These are phyloP conservation scores for Hanseniaspora sp. DNA, from an alignment of 1,139 yeast species.

Conservation along the genomic window DNA sequence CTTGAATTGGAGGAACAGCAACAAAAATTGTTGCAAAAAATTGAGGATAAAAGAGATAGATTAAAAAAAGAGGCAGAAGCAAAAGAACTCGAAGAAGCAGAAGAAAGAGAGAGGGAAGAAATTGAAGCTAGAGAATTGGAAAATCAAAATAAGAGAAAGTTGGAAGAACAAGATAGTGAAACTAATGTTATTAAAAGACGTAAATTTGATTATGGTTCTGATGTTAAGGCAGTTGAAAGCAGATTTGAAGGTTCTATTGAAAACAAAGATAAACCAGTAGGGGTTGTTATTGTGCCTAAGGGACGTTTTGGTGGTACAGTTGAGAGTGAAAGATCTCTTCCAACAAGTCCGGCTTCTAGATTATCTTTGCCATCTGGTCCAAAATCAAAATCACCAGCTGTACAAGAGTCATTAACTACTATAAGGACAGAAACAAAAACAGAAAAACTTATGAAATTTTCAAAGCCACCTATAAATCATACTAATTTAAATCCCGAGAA, in stretches of 20 bases:
- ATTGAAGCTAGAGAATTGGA: constrained; percentile 15
- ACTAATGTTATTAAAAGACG: not conserved
- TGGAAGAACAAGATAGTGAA: constrained; percentile 1
- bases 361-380: constrained; percentile 3
- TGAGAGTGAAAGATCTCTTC: not conserved
- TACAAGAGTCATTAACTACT: not conserved
- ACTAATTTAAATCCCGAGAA: not conserved
- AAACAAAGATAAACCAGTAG: not conserved
- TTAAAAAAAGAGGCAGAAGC: constrained; percentile 17
- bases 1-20: not conserved
- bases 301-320: not conserved
- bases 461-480: not conserved
- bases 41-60: constrained; percentile 17
- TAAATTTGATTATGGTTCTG: not conserved
- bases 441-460: not conserved
- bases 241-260: constrained; percentile 8
- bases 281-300: not conserved
- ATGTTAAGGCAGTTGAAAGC: not conserved
- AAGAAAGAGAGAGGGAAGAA: constrained; percentile 7
- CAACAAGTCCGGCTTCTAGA: not conserved
- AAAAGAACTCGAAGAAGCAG: not conserved
- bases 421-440: not conserved
- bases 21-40: constrained; percentile 9
- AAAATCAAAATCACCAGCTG: not conserved
- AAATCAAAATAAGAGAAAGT: constrained; percentile 7